Evolutionary conservation across 2,329 filamentous ascomycete species (phyloP).

Genomic region (Bipolaris oryzae): DNA sequence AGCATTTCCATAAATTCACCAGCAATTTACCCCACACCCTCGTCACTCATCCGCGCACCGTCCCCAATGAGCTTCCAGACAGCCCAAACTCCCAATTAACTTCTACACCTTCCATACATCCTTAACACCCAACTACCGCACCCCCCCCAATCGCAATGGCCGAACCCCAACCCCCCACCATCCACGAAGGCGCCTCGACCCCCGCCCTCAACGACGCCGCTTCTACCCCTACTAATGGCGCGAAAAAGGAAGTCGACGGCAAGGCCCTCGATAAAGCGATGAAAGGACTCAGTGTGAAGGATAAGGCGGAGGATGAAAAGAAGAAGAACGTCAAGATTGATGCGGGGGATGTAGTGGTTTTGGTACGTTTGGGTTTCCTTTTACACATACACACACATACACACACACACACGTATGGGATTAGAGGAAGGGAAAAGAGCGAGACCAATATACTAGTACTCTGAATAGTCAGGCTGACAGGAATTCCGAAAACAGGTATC

Average conservation of each 20-base stretch:
- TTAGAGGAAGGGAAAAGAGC: background rate
- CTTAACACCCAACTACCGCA: background rate
- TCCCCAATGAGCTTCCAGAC: too few species aligned
- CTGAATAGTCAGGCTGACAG: constrained; percentile 4
- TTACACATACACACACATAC: background rate
- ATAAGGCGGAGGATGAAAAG: constrained; percentile 47
- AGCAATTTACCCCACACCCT: constrained; percentile 17
- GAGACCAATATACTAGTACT: background rate
- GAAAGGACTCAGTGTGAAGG: constrained; percentile 62
- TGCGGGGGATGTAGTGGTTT: constrained; percentile 69
- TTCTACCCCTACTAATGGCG: constrained; percentile 61
- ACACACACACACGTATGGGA: background rate
- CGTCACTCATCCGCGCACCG: background rate
- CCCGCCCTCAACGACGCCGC: constrained; percentile 34
- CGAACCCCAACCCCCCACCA: constrained; percentile 62
- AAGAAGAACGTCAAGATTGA: constrained; percentile 72
- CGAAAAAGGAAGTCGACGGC: constrained; percentile 67
- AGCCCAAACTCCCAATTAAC: too few species aligned
- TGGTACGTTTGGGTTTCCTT: constrained; percentile 59
- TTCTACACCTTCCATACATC: too few species aligned
- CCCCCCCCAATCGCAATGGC: constrained; percentile 57
- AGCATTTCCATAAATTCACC: background rate
- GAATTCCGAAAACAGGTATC: constrained; percentile 54
- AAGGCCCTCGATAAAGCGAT: constrained; percentile 76
- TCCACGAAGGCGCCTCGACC: constrained; percentile 66